Evolutionary conservation across 2,329 filamentous ascomycete genomes (phyloP).

Genomic region (Macrophomina pseudophaseolina): DNA sequence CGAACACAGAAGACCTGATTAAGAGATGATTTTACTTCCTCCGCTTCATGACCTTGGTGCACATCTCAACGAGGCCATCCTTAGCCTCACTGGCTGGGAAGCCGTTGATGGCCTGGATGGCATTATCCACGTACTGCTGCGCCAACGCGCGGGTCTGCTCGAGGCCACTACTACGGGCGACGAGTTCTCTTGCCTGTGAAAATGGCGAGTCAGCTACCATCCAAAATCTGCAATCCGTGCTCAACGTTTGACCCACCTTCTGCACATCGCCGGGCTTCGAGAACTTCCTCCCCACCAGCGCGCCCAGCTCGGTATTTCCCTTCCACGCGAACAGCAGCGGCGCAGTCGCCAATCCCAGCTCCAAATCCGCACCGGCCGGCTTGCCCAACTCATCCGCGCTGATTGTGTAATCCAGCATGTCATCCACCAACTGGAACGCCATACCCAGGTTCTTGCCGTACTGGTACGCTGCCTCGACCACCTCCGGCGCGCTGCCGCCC

Average conservation of each 20-base stretch:
- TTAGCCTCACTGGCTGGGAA: conserved; percentile 98
- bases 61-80: conserved; percentile 90
- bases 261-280: conserved; percentile 80
- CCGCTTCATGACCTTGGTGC: conserved; percentile 85
- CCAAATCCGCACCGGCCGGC: conserved; percentile 90
- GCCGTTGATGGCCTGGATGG: conserved; percentile 77
- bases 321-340: conserved; percentile 97
- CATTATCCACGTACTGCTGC: conserved; percentile 87
- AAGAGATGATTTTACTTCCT: conserved; percentile 67
- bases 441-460: conserved; percentile 94
- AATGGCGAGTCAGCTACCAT: not conserved
- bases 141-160: conserved; percentile 91
- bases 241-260: conserved; percentile 63
- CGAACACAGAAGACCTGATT: not conserved
- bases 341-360: conserved; percentile 91
- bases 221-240: not conserved
- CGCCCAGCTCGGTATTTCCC: conserved; percentile 80
- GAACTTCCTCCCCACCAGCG: conserved; percentile 91
- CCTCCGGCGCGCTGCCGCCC: conserved; percentile 74
- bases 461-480: conserved; percentile 87
- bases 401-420: conserved; percentile 96
- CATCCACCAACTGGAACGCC: conserved; percentile 96
- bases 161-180: conserved; percentile 81
- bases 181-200: conserved; percentile 79
- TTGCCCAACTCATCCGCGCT: conserved; percentile 87